phyloP scores from a whole-genome alignment of 2,329 filamentous ascomycete species.

The Epichloe scottii region DNA sequence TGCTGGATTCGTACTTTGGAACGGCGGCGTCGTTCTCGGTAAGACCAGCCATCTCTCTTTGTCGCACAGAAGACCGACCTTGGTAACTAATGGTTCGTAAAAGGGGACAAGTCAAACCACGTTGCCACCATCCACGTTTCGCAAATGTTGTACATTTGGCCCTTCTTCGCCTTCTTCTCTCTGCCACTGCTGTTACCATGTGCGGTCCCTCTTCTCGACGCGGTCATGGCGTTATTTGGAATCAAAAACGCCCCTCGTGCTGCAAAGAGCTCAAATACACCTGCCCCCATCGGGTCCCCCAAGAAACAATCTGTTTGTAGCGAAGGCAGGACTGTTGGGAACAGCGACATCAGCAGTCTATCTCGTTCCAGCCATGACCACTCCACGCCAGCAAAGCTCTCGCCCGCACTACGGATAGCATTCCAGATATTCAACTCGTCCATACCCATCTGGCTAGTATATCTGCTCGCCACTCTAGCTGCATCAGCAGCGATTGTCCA shows the following conservation, averaged over 20 bases:
- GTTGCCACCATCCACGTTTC: slow-evolving; percentile 77
- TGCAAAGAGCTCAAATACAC: background rate
- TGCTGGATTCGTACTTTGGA: slow-evolving; percentile 66
- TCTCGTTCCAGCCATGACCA: background rate
- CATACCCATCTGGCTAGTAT: slow-evolving; percentile 22
- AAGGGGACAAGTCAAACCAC: slow-evolving; percentile 90
- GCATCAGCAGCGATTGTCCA: slow-evolving; percentile 41
- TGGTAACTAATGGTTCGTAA: background rate
- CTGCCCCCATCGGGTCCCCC: background rate
- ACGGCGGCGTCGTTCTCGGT: slow-evolving; percentile 85
- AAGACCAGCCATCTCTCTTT: slow-evolving; percentile 13
- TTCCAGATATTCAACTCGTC: slow-evolving; percentile 17
- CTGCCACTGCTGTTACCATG: slow-evolving; percentile 57
- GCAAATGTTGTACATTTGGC: slow-evolving; percentile 94
- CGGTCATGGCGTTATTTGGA: background rate
- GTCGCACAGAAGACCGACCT: background rate
- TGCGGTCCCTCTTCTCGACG: slow-evolving; percentile 23
- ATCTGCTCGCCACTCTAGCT: slow-evolving; percentile 22
- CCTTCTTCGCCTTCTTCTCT: slow-evolving; percentile 82
- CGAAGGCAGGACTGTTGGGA: background rate
- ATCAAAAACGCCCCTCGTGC: background rate
- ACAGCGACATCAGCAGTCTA: background rate
- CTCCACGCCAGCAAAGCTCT: slow-evolving; percentile 4
- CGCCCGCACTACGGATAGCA: slow-evolving; percentile 4
- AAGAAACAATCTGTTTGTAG: background rate